A percentile compares a stretch with the other conserved stretches of the same genome.
Evolutionary conservation across 2,329 filamentous ascomycete species (phyloP).

Genomic region (Sporothrix globosa): DNA sequence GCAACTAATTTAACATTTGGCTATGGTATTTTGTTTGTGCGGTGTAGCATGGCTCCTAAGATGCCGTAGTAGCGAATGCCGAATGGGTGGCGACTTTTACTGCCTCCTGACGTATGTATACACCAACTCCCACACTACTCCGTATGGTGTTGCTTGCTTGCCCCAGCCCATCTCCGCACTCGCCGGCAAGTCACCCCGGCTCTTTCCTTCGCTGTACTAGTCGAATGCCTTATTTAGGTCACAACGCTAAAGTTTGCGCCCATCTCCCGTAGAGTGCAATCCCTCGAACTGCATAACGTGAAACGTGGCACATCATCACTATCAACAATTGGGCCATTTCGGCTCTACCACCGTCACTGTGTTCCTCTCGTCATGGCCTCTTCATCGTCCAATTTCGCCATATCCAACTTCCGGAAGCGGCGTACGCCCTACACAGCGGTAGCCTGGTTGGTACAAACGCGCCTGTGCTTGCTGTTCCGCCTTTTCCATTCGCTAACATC

Average conservation of each 20-base stretch:
- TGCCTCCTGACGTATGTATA: background rate
- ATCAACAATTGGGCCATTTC: background rate
- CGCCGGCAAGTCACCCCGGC: conserved; percentile 1
- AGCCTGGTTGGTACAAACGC: background rate
- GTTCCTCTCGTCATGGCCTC: background rate
- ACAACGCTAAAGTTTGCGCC: background rate
- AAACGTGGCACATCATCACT: background rate
- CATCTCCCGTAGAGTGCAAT: background rate
- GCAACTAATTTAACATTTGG: too few relatives aligned
- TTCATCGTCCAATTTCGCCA: background rate
- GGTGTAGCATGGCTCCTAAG: too few relatives aligned
- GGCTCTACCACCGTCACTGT: background rate
- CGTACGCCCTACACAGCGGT: conserved; percentile 22
- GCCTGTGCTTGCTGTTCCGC: background rate
- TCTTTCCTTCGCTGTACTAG: conserved; percentile 1
- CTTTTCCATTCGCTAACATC: background rate
- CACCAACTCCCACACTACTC: too few relatives aligned
- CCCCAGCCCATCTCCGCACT: conserved; percentile 17
- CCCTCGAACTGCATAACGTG: background rate
- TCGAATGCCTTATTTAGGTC: background rate
- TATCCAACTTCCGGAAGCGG: background rate
- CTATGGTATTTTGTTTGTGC: too few relatives aligned
- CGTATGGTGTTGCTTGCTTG: too few relatives aligned
- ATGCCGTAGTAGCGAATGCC: too few relatives aligned
- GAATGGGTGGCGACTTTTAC: background rate